A percentile compares a stretch with the other conserved stretches of the same genome.
These are phyloP conservation scores for Trichophyton mentagrophytes DNA, from an alignment of 2,329 filamentous ascomycete species.

Conservation along the genomic window DNA sequence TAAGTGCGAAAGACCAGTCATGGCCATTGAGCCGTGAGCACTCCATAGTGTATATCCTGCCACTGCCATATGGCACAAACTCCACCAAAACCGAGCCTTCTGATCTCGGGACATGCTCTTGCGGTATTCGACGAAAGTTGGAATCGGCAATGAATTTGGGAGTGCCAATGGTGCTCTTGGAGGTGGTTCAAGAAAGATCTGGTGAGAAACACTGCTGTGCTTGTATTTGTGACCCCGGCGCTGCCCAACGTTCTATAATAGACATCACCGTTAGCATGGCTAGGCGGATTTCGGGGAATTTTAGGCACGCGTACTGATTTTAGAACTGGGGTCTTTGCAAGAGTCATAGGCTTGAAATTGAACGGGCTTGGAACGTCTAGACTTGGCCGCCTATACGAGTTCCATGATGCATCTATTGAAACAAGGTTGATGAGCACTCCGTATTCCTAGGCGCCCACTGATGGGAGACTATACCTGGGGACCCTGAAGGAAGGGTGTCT, in stretches of 20 bases:
- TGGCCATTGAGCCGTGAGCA: conserved; percentile 71
- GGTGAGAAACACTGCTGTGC: conserved; percentile 88
- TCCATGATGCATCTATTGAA: conserved; percentile 16
- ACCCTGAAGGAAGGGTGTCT: conserved; percentile 22
- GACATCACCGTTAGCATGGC: conserved; percentile 16
- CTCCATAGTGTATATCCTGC: conserved; percentile 77
- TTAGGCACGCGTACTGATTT: conserved; percentile 52
- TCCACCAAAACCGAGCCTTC: conserved; percentile 73
- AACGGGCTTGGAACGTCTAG: conserved; percentile 50
- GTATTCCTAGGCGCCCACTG: neutral
- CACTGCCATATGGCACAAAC: conserved; percentile 71
- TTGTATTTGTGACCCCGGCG: conserved; percentile 95
- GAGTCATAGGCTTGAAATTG: conserved; percentile 80
- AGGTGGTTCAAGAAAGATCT: conserved; percentile 90
- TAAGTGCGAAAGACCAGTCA: conserved; percentile 83
- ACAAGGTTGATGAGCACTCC: neutral
- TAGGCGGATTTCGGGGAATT: neutral
- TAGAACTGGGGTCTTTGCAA: conserved; percentile 56
- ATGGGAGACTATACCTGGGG: neutral
- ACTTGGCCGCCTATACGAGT: conserved; percentile 19
- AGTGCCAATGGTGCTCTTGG: conserved; percentile 74
- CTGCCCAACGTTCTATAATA: conserved; percentile 65
- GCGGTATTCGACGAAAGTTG: conserved; percentile 77
- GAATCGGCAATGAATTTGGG: conserved; percentile 81
- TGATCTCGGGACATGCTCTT: conserved; percentile 83